Percentiles rank a stretch among this genome's conserved stretches.
Evolutionary conservation across 495 filamentous ascomycete species (phyloP).

Genomic region (Astrothelium macrocarpum): DNA sequence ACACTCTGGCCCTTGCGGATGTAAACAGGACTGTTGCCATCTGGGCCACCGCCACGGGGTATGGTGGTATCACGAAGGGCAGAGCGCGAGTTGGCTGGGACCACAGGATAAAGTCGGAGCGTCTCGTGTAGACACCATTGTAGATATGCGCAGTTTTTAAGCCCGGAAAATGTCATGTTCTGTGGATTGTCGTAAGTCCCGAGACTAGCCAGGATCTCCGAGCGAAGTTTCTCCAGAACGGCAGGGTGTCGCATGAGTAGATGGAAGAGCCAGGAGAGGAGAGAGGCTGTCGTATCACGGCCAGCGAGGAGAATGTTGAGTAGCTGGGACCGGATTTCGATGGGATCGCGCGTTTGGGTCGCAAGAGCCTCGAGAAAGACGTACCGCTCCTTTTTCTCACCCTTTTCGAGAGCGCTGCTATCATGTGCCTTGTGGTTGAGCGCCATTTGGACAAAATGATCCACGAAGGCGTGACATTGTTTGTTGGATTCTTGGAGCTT

Average conservation of each 20-base stretch:
- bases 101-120: constrained; percentile 27
- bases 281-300: constrained; percentile 32
- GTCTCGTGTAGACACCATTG: constrained; percentile 29
- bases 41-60: constrained; percentile 43
- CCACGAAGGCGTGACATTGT: constrained; percentile 38
- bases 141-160: constrained; percentile 33
- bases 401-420: constrained; percentile 55
- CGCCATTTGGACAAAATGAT: constrained; percentile 59
- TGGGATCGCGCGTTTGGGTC: constrained; percentile 61
- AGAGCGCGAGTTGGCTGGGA: constrained; percentile 26
- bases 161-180: constrained; percentile 23
- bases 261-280: constrained; percentile 29
- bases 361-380: constrained; percentile 77
- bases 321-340: constrained; percentile 67
- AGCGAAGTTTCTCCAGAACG: constrained; percentile 24
- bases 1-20: constrained; percentile 35
- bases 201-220: constrained; percentile 20
- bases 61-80: constrained; percentile 37
- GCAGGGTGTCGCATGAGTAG: constrained; percentile 22
- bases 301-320: constrained; percentile 62
- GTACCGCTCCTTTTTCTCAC: constrained; percentile 37
- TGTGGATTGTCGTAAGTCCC: constrained; percentile 16
- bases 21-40: constrained; percentile 40
- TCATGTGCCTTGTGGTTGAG: constrained; percentile 44
- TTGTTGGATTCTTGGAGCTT: constrained; percentile 53